Percentiles rank a stretch among this genome's conserved stretches.
Evolutionary conservation across 176 grass and related monocot genomes (phyloP).

Genomic region (Sorghum bicolor): Sorghum_bicolor_NCBIv3 NC_012871.2:331501-332000

Average conservation of each 20-base stretch:
- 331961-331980: conserved; percentile 84
- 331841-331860: not conserved
- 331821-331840: conserved; percentile 1
- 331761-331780: conserved; percentile 76
- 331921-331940: not conserved
- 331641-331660: conserved; percentile 17
- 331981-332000: conserved; percentile 57
- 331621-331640: not conserved
- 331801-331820: conserved; percentile 19
- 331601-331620: not conserved
- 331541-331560: conserved; percentile 92
- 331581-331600: conserved; percentile 45
- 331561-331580: conserved; percentile 92
- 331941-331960: not conserved
- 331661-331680: conserved; percentile 44
- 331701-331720: conserved; percentile 85
- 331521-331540: conserved; percentile 97
- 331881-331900: not conserved
- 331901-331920: not conserved
- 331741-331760: conserved; percentile 52
- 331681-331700: conserved; percentile 90
- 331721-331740: conserved; percentile 73
- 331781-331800: conserved; percentile 94
- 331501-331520: conserved; percentile 30
- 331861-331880: not conserved